Evolutionary conservation across 1,284 basidiomycete genomes (phyloP).

Genomic region (Fistulinella cinereoalba): DNA sequence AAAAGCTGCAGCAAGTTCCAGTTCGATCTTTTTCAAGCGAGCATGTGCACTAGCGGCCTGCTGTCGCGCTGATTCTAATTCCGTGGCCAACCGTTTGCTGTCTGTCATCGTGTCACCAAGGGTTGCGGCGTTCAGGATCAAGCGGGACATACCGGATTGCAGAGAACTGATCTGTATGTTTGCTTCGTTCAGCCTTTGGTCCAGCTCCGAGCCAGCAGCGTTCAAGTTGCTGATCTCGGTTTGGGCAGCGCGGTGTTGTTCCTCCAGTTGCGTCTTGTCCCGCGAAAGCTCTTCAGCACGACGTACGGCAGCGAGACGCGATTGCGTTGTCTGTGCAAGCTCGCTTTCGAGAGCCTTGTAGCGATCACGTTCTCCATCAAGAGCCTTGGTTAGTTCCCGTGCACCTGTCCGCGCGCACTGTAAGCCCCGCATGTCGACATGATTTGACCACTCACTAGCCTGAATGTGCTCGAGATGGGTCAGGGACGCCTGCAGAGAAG

Average conservation of each 20-base stretch:
- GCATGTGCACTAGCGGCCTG: constrained; percentile 6
- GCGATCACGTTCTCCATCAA: constrained; percentile 20
- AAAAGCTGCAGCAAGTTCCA: constrained; percentile 20
- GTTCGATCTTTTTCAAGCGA: constrained; percentile 18
- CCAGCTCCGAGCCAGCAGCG: constrained; percentile 7
- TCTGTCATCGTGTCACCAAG: constrained; percentile 17
- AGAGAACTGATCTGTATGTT: constrained; percentile 12
- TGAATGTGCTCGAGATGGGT: constrained; percentile 11
- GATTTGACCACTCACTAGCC: constrained; percentile 10
- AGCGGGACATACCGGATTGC: constrained; percentile 17
- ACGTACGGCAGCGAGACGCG: constrained; percentile 6
- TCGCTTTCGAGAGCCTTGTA: constrained; percentile 17
- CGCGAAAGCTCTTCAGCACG: constrained; percentile 19
- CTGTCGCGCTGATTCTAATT: constrained; percentile 17
- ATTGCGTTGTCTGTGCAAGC: constrained; percentile 15
- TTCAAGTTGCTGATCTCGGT: constrained; percentile 19
- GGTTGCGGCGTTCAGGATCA: background rate
- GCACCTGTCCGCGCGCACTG: constrained; percentile 10
- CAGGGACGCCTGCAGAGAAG: constrained; percentile 17
- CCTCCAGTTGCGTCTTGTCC: constrained; percentile 32
- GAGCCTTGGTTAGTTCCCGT: constrained; percentile 3
- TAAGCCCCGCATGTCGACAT: background rate
- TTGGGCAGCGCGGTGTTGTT: constrained; percentile 18
- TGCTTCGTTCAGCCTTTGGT: constrained; percentile 10
- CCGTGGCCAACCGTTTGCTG: constrained; percentile 13